Conservation (phyloP, 176 grass and related monocot species). For the Aegilops longissima region DNA sequence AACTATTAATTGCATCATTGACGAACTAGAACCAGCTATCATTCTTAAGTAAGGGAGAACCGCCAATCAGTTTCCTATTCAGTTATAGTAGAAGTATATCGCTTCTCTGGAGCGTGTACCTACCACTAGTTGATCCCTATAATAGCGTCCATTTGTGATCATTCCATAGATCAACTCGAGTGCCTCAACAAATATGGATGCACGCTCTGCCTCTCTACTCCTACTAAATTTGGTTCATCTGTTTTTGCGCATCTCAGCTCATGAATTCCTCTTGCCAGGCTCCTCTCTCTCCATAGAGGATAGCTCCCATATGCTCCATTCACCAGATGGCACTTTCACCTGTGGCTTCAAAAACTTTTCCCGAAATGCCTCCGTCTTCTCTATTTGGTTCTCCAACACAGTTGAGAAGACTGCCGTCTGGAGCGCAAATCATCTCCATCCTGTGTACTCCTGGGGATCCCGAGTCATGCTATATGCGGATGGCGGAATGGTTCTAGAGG, state of each 20-base stretch:
- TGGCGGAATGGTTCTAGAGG: conserved; percentile 30
- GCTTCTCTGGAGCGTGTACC: neutral
- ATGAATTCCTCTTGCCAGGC: conserved; percentile 18
- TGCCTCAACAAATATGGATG: neutral
- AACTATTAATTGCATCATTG: neutral
- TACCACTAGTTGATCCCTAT: neutral
- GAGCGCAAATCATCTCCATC: conserved; percentile 31
- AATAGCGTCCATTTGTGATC: neutral
- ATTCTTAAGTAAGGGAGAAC: no score
- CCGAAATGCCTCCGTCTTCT: conserved; percentile 25
- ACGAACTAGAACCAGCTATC: neutral
- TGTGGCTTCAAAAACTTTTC: conserved; percentile 41
- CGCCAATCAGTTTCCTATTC: neutral
- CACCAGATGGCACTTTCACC: conserved; percentile 24
- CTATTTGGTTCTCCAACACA: conserved; percentile 40
- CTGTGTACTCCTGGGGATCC: conserved; percentile 35
- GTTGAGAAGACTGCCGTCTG: conserved; percentile 3
- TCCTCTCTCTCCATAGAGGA: conserved; percentile 21
- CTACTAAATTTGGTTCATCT: conserved; percentile 11
- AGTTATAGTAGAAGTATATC: neutral
- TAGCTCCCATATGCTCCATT: conserved; percentile 19
- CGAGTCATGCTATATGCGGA: conserved; percentile 17
- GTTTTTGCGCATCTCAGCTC: neutral
- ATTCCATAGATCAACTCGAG: neutral
- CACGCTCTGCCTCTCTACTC: neutral